Percentiles rank a stretch among this genome's conserved stretches.
phyloP scores from a whole-genome alignment of 257 asterid genomes.

The Solanum arcanum region DNA sequence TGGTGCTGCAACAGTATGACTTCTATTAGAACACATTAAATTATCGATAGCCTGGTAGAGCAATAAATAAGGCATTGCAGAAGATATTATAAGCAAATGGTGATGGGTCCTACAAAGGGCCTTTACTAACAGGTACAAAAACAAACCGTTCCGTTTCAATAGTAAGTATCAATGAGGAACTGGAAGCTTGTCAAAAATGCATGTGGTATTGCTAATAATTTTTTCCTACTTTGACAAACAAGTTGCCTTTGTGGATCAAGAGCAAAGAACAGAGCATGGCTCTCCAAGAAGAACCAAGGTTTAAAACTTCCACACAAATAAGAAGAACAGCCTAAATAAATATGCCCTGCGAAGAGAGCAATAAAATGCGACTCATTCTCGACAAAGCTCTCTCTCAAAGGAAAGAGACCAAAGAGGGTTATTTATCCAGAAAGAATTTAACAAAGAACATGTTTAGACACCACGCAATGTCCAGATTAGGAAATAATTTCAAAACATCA shows the following conservation, averaged over 20 bases:
- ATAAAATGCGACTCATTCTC: not conserved
- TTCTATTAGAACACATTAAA: not conserved
- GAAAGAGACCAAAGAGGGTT: not conserved
- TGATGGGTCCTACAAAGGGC: not conserved
- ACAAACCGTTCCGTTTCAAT: not conserved
- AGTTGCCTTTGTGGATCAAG: not conserved
- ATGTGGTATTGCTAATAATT: not conserved
- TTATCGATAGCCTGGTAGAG: conserved; percentile 10
- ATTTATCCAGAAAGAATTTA: not conserved
- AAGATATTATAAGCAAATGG: not conserved
- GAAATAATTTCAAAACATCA: not conserved
- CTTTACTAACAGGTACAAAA: not conserved
- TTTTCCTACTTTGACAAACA: not conserved
- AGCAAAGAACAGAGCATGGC: not conserved
- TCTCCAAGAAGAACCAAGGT: not conserved
- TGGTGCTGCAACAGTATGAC: conserved; percentile 62
- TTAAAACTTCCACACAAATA: not conserved
- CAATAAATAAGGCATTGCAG: not conserved
- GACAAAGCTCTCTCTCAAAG: not conserved
- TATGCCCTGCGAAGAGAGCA: not conserved
- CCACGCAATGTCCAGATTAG: not conserved
- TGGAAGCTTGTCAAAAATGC: not conserved
- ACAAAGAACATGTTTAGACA: not conserved
- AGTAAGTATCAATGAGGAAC: not conserved
- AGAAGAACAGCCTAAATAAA: not conserved